Base-by-base conservation (phyloP, 2,329 filamentous ascomycete genomes). In the Trichoderma pleuroti region DNA sequence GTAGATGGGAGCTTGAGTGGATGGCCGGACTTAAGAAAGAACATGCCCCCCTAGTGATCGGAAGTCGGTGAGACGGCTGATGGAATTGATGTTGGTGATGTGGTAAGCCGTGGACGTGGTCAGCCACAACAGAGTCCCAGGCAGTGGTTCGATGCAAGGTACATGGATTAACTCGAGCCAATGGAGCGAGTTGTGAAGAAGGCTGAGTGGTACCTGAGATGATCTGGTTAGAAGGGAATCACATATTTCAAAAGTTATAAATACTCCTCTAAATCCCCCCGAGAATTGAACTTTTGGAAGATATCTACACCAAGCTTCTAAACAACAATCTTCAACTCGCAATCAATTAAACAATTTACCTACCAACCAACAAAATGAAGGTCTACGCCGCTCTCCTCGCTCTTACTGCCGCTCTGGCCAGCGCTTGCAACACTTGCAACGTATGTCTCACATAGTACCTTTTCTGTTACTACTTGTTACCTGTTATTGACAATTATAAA, bases 341-440 rank as follows among this genome's bases (percentile, higher is more conserved):
- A 34, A 21, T 12, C 24, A 52, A 5, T 14, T 16, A 34, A 52
- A 32, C 28, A 64, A 24, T 16, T 14, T 1, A 49, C 24, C 6
- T 11, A 9, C 4, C 26, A 26, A 32, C n/a, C 36, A 28, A 16
- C 65, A 64, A 64, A 1, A 70, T 70, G 68, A 70, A 70, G 68
- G 34, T 64, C 59, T 70, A 63, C 46, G 60, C 60, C 18, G 68
- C 60, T 16, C 28, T 70, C 9, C 32, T 70, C 8, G 46, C 32
- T 24, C 60, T 70, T 26, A 60, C 57, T 21, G 68, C 68, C 32
- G 46, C 68, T 14, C 24, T 70, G 24, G 56, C 46, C n/a, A 70
- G 68, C 36, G 68, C 68, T 46, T 70, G 68, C 68, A 64, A 70
- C 46, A 57, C 59, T 2, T 70, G 68, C 68, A 16, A 70, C 39